A percentile compares a stretch with the other conserved stretches of the same genome.
These are phyloP conservation scores for Candida krabiensis DNA, from an alignment of 805 yeast species.

Conservation along the genomic window DNA sequence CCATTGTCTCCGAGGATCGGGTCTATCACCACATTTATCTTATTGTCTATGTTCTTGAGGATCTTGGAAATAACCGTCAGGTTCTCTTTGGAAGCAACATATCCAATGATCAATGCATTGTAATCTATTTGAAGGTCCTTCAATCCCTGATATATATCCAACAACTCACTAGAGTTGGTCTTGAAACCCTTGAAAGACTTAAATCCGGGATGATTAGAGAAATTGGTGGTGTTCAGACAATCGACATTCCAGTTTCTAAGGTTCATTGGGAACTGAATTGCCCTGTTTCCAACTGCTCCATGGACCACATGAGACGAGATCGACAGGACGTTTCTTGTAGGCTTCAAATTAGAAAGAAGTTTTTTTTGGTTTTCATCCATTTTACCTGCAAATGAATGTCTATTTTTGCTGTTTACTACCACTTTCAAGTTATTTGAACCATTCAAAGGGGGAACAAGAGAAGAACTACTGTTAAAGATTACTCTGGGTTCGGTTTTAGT, in stretches of 20 bases:
- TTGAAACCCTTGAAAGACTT: conserved; percentile 62
- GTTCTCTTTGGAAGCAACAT: conserved; percentile 63
- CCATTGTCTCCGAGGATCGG: conserved; percentile 96
- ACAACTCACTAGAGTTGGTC: conserved; percentile 45
- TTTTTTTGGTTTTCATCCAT: background rate
- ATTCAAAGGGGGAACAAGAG: too few species aligned
- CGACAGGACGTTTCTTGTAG: conserved; percentile 41
- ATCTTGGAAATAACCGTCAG: conserved; percentile 46
- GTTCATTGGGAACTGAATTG: conserved; percentile 89
- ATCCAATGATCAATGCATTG: conserved; percentile 76
- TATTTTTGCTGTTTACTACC: too few species aligned
- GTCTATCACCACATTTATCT: conserved; percentile 67
- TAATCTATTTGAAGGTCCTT: conserved; percentile 49
- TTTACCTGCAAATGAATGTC: too few species aligned
- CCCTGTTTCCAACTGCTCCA: conserved; percentile 93
- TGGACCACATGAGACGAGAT: conserved; percentile 92
- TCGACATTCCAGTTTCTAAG: conserved; percentile 91
- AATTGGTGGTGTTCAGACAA: conserved; percentile 81
- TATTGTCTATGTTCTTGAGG: conserved; percentile 18
- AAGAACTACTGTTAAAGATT: too few species aligned
- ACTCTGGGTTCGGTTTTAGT: too few species aligned
- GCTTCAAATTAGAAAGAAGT: background rate
- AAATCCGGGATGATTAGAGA: conserved; percentile 92
- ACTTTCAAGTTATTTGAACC: too few species aligned
- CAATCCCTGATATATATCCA: conserved; percentile 56